Percentiles rank a stretch among this genome's conserved stretches.
phyloP scores from a whole-genome alignment of 768 basidiomycete species.

The Suillus subaureus region DNA sequence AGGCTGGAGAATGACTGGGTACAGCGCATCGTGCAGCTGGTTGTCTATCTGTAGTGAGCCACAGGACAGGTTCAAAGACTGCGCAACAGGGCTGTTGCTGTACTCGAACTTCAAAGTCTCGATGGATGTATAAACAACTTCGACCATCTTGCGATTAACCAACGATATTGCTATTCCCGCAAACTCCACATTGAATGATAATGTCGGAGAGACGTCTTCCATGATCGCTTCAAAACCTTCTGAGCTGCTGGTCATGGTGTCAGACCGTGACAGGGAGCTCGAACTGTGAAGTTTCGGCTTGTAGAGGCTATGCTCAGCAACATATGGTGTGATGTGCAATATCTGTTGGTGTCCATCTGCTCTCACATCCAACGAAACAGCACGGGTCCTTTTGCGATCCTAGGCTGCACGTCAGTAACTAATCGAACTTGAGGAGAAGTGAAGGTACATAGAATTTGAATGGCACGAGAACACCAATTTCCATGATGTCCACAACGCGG shows the following conservation, averaged over 20 bases:
- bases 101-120: conserved; percentile 85
- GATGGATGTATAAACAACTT: conserved; percentile 87
- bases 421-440: not conserved
- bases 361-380: conserved; percentile 88
- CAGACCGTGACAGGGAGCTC: conserved; percentile 55
- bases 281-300: conserved; percentile 65
- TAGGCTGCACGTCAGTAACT: conserved; percentile 24
- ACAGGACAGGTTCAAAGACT: conserved; percentile 77
- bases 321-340: conserved; percentile 85
- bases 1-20: conserved; percentile 93
- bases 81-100: conserved; percentile 73
- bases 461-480: conserved; percentile 90
- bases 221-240: conserved; percentile 87
- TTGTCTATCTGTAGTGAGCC: conserved; percentile 96
- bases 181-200: conserved; percentile 73
- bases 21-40: conserved; percentile 94
- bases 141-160: conserved; percentile 82
- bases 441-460: conserved; percentile 78
- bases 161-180: conserved; percentile 93
- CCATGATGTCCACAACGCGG: conserved; percentile 85
- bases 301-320: conserved; percentile 83
- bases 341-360: conserved; percentile 87
- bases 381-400: conserved; percentile 58
- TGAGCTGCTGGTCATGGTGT: conserved; percentile 66
- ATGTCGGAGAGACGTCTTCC: conserved; percentile 66